Conservation (phyloP, 768 basidiomycete genomes). For the Boletellus sp. region DNA sequence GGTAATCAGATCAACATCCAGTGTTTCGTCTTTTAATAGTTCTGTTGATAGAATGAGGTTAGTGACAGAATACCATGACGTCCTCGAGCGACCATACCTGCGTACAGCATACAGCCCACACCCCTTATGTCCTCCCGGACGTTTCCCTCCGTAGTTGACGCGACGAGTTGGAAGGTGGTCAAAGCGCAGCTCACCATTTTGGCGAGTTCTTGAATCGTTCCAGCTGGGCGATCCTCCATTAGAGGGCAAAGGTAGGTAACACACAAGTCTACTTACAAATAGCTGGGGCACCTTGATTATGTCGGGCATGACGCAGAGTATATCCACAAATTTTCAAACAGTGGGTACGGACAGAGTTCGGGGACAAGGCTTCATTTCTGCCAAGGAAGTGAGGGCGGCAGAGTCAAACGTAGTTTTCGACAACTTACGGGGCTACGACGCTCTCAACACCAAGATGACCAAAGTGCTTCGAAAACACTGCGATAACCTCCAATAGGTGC, state of each 20-base stretch:
- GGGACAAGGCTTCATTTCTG: conserved; percentile 32
- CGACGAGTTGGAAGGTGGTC: conserved; percentile 56
- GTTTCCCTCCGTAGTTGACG: conserved; percentile 48
- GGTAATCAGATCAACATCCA: conserved; percentile 73
- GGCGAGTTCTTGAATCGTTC: conserved; percentile 50
- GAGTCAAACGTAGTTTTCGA: neutral
- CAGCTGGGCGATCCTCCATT: conserved; percentile 38
- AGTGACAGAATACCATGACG: neutral
- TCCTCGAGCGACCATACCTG: conserved; percentile 42
- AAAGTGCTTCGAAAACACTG: conserved; percentile 47
- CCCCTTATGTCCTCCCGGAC: conserved; percentile 75
- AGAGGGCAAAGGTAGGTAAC: conserved; percentile 6
- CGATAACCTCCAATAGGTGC: conserved; percentile 67
- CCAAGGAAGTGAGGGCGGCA: neutral
- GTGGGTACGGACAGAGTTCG: conserved; percentile 45
- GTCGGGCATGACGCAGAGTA: conserved; percentile 68
- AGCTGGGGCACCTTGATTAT: conserved; percentile 47
- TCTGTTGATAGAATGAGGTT: conserved; percentile 39
- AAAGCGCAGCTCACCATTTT: conserved; percentile 64
- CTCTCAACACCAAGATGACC: conserved; percentile 27
- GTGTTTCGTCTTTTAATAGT: conserved; percentile 80
- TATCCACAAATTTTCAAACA: conserved; percentile 83
- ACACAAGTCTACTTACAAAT: conserved; percentile 40
- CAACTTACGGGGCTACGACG: conserved; percentile 18
- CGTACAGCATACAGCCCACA: conserved; percentile 75